Evolutionary conservation across 352 stramenopile genomes (phyloP).

Genomic region (Stramenopiles sp.): DNA sequence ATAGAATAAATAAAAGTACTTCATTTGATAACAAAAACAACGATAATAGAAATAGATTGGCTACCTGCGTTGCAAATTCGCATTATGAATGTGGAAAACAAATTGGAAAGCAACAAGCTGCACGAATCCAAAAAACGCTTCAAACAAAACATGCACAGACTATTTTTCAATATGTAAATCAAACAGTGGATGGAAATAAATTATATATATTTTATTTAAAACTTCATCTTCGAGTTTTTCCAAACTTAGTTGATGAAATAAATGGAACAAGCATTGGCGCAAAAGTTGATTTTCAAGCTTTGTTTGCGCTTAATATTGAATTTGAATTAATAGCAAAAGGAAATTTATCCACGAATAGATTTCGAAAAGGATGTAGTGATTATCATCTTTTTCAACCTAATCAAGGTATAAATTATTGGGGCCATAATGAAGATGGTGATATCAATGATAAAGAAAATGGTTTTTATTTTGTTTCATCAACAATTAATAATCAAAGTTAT

Average conservation of each 20-base stretch:
- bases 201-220: not conserved
- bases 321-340: not conserved
- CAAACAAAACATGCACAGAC: not conserved
- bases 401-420: not conserved
- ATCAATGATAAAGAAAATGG: not conserved
- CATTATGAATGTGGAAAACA: not conserved
- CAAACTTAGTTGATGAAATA: not conserved
- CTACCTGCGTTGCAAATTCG: not conserved
- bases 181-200: not conserved
- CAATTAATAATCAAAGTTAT: not conserved
- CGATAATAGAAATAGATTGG: not conserved
- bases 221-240: not conserved
- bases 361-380: constrained; percentile 3
- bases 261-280: not conserved
- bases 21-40: no score
- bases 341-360: not conserved
- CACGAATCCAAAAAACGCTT: not conserved
- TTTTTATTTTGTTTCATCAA: not conserved
- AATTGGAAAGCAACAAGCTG: not conserved
- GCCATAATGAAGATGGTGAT: not conserved
- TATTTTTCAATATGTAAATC: not conserved
- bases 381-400: not conserved
- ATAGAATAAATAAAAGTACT: no score
- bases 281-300: not conserved
- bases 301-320: constrained; percentile 1